Conservation (phyloP, 495 filamentous ascomycete species). For the Schizothecium vesticola region DNA sequence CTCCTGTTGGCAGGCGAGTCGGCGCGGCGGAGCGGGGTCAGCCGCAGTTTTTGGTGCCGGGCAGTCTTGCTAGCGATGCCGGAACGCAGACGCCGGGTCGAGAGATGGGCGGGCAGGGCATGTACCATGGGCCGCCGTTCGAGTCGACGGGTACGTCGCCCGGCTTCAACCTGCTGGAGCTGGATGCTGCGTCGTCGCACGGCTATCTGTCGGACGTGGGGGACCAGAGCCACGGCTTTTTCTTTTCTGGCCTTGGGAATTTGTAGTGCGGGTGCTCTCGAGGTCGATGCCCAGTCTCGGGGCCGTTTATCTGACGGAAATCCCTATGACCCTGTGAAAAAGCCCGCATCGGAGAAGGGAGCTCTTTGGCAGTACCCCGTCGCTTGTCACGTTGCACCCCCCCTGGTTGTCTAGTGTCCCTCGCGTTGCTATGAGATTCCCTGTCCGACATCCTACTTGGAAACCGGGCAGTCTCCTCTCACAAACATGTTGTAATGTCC, state of each 20-base stretch:
- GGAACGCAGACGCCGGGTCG: slow-evolving; percentile 10
- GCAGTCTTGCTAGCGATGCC: slow-evolving; percentile 3
- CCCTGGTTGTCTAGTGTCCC: not conserved
- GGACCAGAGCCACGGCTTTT: slow-evolving; percentile 9
- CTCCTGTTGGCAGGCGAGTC: slow-evolving; percentile 8
- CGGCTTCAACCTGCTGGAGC: slow-evolving; percentile 9
- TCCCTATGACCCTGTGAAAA: not conserved
- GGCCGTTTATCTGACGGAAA: not conserved
- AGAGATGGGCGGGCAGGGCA: not conserved
- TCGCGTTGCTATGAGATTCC: not conserved
- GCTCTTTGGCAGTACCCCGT: not conserved
- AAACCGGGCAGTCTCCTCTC: not conserved
- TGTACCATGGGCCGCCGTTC: slow-evolving; percentile 1
- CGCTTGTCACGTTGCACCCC: not conserved
- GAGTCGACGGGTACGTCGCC: slow-evolving; percentile 4
- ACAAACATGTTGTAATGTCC: not conserved
- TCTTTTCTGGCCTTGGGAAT: slow-evolving; percentile 3
- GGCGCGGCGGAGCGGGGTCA: not conserved
- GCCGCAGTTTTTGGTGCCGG: not conserved
- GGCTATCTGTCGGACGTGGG: slow-evolving; percentile 11
- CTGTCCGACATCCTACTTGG: not conserved
- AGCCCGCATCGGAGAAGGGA: not conserved
- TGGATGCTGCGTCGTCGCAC: slow-evolving; percentile 13
- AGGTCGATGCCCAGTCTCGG: not conserved
- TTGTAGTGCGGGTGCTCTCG: not conserved